Evolutionary conservation across 2,329 filamentous ascomycete species (phyloP).

Genomic region (Neofusicoccum kwambonambiense): DNA sequence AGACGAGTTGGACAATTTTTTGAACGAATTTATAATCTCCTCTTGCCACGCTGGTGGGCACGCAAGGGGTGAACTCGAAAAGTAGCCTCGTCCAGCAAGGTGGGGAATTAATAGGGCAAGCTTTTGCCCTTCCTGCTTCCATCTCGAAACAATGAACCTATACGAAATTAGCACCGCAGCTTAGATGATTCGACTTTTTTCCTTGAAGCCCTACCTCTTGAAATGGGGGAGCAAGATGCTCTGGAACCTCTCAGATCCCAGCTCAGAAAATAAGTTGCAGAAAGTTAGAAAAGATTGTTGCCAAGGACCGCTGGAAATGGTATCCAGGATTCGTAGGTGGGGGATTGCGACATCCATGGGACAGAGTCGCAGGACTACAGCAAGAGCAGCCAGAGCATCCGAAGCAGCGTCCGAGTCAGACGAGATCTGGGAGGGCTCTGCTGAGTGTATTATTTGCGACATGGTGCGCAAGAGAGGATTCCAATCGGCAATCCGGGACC

Average conservation of each 20-base stretch:
- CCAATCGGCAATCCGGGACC: slow-evolving; percentile 74
- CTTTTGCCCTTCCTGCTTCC: slow-evolving; percentile 31
- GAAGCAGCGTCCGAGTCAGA: not conserved
- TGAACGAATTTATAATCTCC: slow-evolving; percentile 65
- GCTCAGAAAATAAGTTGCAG: slow-evolving; percentile 74
- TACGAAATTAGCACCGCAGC: slow-evolving; percentile 22
- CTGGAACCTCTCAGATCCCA: slow-evolving; percentile 72
- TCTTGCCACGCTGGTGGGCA: slow-evolving; percentile 31
- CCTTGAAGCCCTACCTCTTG: slow-evolving; percentile 58
- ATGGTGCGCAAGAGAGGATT: slow-evolving; percentile 54
- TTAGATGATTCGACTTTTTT: not conserved
- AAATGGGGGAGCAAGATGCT: slow-evolving; percentile 78
- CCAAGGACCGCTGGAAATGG: slow-evolving; percentile 64
- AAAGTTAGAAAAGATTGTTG: slow-evolving; percentile 78
- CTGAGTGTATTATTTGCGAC: slow-evolving; percentile 30
- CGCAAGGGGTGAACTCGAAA: slow-evolving; percentile 17
- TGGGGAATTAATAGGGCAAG: slow-evolving; percentile 33
- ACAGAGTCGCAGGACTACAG: slow-evolving; percentile 71
- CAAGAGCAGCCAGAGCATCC: slow-evolving; percentile 47
- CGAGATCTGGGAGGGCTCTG: slow-evolving; percentile 20
- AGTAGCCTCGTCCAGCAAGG: slow-evolving; percentile 20
- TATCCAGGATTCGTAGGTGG: slow-evolving; percentile 63
- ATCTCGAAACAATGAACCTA: slow-evolving; percentile 65
- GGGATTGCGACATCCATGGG: slow-evolving; percentile 78
- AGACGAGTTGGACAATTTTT: slow-evolving; percentile 44